Percentiles rank a stretch among this genome's conserved stretches.
Evolutionary conservation across 495 filamentous ascomycete species (phyloP).

Genomic region (Xylaria intraflava): DNA sequence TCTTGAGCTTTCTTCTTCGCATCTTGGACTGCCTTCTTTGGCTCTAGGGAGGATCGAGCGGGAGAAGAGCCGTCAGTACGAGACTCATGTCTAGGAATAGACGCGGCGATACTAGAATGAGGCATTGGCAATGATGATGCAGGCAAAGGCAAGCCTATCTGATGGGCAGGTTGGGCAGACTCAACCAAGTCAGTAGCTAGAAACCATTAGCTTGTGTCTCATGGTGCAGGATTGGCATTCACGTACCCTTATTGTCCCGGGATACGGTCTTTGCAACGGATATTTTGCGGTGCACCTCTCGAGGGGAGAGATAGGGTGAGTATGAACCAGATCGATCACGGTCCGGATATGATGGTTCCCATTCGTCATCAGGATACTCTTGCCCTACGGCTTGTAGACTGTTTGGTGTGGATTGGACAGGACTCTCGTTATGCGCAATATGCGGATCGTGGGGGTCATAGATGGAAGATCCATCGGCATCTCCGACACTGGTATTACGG

Average conservation of each 20-base stretch:
- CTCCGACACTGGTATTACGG: conserved; percentile 16
- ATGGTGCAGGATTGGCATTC: neutral
- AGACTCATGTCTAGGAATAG: neutral
- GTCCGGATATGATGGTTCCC: conserved; percentile 22
- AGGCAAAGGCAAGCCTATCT: neutral
- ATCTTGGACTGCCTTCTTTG: conserved; percentile 59
- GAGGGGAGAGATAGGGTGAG: conserved; percentile 46
- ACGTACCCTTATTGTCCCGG: conserved; percentile 19
- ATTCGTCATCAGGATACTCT: conserved; percentile 22
- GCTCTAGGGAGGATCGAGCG: conserved; percentile 35
- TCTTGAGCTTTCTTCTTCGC: conserved; percentile 63
- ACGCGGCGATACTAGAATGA: neutral
- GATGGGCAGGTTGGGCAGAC: neutral
- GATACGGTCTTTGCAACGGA: conserved; percentile 19
- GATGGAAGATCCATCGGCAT: conserved; percentile 25
- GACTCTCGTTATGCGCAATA: conserved; percentile 8
- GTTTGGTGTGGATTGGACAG: conserved; percentile 14
- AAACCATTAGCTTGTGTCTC: conserved; percentile 10
- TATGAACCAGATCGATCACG: conserved; percentile 46
- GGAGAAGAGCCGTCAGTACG: neutral
- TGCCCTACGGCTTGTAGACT: conserved; percentile 14
- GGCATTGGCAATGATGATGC: neutral
- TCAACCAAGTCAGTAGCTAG: conserved; percentile 5
- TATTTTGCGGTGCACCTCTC: conserved; percentile 30
- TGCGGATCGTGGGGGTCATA: conserved; percentile 21